Conservation (phyloP, 2,329 filamentous ascomycete genomes). For the Aaosphaeria arxii region DNA sequence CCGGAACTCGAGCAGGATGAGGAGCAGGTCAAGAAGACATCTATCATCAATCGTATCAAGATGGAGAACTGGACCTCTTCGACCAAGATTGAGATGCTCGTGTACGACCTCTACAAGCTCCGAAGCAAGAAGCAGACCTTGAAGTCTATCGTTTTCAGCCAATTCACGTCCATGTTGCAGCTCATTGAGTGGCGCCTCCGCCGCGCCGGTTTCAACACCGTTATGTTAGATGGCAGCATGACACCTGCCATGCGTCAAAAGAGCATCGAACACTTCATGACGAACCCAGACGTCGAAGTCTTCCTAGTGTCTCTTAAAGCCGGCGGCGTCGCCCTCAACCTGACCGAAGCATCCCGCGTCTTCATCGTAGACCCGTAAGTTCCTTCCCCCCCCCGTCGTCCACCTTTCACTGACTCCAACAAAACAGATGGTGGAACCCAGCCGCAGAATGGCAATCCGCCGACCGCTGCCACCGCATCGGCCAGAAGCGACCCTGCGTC, state of each 20-base stretch:
- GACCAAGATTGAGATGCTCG: conserved; percentile 94
- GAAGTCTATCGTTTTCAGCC: conserved; percentile 96
- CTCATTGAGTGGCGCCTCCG: conserved; percentile 95
- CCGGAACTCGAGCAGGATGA: conserved; percentile 93
- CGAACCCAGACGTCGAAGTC: conserved; percentile 86
- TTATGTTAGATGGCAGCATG: conserved; percentile 98
- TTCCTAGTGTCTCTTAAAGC: conserved; percentile 96
- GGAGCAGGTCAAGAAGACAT: conserved; percentile 82
- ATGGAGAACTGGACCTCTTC: conserved; percentile 99
- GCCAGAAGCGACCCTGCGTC: conserved; percentile 87
- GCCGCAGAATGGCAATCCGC: conserved; percentile 99
- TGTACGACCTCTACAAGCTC: conserved; percentile 89
- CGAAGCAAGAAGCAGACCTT: conserved; percentile 89
- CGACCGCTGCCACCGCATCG: conserved; percentile 82
- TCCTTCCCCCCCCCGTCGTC: background rate
- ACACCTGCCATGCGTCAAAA: conserved; percentile 88
- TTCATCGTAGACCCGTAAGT: conserved; percentile 95
- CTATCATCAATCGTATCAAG: conserved; percentile 97
- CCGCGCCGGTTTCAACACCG: conserved; percentile 94
- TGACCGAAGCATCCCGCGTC: conserved; percentile 91
- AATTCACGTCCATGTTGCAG: conserved; percentile 96
- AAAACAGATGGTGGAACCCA: conserved; percentile 91
- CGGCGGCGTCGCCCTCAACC: conserved; percentile 89
- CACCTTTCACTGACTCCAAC: background rate
- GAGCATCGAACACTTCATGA: conserved; percentile 96